Percentiles rank a stretch among this genome's conserved stretches.
Evolutionary conservation across 2,329 filamentous ascomycete genomes (phyloP).

Genomic region (Sporothrix sp.): DNA sequence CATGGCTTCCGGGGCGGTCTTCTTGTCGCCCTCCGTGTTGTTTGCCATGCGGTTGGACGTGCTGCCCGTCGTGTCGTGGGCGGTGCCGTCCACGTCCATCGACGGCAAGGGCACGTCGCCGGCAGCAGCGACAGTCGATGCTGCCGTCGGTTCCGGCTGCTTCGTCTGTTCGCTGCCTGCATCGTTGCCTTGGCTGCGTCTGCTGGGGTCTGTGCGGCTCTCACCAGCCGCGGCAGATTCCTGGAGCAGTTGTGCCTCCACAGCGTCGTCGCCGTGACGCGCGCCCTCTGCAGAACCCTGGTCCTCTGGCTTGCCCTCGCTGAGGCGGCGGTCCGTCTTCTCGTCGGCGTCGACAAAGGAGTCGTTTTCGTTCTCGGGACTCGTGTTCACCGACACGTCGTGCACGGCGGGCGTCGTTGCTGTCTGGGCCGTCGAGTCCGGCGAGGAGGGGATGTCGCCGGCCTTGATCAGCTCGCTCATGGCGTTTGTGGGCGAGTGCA

Average conservation of each 20-base stretch:
- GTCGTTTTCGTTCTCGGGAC: slow-evolving; percentile 57
- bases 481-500: background rate
- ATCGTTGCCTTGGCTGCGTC: background rate
- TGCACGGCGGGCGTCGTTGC: slow-evolving; percentile 61
- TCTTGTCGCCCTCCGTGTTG: too few species aligned
- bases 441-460: slow-evolving; percentile 42
- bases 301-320: slow-evolving; percentile 9
- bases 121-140: background rate
- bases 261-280: slow-evolving; percentile 18
- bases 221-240: slow-evolving; percentile 29
- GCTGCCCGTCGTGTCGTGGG: background rate
- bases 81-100: background rate
- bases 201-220: background rate
- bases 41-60: too few species aligned
- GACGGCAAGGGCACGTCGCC: too few species aligned
- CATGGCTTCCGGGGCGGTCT: too few species aligned
- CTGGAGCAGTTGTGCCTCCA: slow-evolving; percentile 37
- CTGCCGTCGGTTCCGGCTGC: background rate
- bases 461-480: slow-evolving; percentile 7
- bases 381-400: slow-evolving; percentile 62
- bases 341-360: slow-evolving; percentile 42
- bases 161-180: too few species aligned
- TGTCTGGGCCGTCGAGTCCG: slow-evolving; percentile 61
- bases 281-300: background rate
- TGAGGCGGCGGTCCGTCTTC: slow-evolving; percentile 26